Percentiles rank a stretch among this genome's conserved stretches.
Conservation (phyloP, 2,329 filamentous ascomycete species). For the Westerdykella sp. region DNA sequence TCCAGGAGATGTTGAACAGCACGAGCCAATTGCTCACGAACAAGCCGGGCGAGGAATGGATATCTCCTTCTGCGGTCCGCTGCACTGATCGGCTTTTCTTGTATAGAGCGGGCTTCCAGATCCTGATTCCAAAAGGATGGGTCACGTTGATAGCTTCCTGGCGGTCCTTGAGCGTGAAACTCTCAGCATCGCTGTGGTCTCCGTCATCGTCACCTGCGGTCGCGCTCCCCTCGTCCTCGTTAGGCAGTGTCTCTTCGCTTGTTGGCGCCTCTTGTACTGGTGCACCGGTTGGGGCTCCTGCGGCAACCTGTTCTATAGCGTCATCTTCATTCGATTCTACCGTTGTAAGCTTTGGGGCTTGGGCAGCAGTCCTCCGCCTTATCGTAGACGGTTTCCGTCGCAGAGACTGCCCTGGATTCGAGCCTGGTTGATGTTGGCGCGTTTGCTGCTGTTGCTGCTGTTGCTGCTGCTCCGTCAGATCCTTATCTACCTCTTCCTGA, state of each 20-base stretch:
- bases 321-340: conserved; percentile 47
- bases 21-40: conserved; percentile 78
- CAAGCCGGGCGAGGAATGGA: conserved; percentile 88
- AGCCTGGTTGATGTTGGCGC: conserved; percentile 6
- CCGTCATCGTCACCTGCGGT: conserved; percentile 55
- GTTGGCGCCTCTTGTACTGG: conserved; percentile 26
- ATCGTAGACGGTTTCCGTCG: conserved; percentile 49
- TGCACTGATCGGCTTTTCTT: conserved; percentile 97
- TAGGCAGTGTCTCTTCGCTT: conserved; percentile 36
- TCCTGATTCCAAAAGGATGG: conserved; percentile 95
- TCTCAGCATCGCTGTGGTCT: conserved; percentile 84
- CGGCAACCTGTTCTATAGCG: conserved; percentile 29
- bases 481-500: conserved; percentile 68
- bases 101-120: conserved; percentile 98
- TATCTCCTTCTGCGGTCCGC: conserved; percentile 91
- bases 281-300: conserved; percentile 18
- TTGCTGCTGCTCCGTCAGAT: conserved; percentile 43
- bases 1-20: conserved; percentile 87
- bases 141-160: conserved; percentile 98
- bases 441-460: conserved; percentile 24
- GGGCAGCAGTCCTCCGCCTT: conserved; percentile 44
- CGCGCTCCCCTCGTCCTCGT: conserved; percentile 37
- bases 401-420: conserved; percentile 31
- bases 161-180: conserved; percentile 93
- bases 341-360: conserved; percentile 42